Conservation (phyloP, 352 stramenopile species). For the Aphanomyces invadans region DNA sequence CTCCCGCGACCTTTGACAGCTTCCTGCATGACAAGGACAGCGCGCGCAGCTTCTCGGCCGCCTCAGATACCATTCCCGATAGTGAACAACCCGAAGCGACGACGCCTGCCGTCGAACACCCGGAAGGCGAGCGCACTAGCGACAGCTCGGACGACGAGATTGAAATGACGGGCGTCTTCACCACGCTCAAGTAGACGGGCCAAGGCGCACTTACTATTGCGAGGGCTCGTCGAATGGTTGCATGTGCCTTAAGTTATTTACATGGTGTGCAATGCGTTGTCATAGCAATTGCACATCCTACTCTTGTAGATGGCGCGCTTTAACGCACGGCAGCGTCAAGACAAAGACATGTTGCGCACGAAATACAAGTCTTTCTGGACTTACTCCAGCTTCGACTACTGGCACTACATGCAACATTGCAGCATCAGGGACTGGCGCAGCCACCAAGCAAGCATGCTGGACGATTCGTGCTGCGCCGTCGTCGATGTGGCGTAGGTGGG, state of each 20-base stretch:
- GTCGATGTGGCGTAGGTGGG: too few relatives aligned
- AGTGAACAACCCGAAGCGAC: not conserved
- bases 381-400: too few relatives aligned
- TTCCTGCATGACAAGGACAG: constrained; percentile 24
- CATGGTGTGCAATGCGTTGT: not conserved
- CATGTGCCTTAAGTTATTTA: constrained; percentile 13
- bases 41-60: not conserved
- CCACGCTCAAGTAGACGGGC: not conserved
- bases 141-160: constrained; percentile 23
- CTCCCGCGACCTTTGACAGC: constrained; percentile 16
- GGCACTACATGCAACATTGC: too few relatives aligned
- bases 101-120: not conserved
- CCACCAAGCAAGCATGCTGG: too few relatives aligned
- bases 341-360: too few relatives aligned
- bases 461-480: too few relatives aligned
- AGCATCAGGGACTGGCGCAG: too few relatives aligned
- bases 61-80: not conserved
- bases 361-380: too few relatives aligned
- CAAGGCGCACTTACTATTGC: too few relatives aligned
- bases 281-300: not conserved
- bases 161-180: constrained; percentile 19
- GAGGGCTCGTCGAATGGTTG: too few relatives aligned
- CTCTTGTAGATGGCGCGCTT: not conserved
- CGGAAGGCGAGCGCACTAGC: constrained; percentile 12
- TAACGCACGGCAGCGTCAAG: too few relatives aligned